A percentile compares a stretch with the other conserved stretches of the same genome.
Evolutionary conservation across 2,329 filamentous ascomycete species (phyloP).

Genomic region (Ambrosiella xylebori): DNA sequence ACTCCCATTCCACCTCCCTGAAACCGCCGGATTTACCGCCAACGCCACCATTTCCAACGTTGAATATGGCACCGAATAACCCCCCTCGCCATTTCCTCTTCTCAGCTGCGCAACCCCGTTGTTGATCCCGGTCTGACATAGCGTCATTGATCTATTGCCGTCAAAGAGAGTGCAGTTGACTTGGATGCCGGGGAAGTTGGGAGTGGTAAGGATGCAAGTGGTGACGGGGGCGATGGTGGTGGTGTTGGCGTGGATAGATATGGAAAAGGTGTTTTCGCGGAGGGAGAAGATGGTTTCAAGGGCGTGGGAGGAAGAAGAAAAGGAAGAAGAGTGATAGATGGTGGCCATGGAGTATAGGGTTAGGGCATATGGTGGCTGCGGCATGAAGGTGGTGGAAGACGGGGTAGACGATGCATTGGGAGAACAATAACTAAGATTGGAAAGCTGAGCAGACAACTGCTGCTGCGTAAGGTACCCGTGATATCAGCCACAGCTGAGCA

Average conservation of each 20-base stretch:
- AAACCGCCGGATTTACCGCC: constrained; percentile 10
- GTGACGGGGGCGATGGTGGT: not conserved
- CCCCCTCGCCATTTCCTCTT: not conserved
- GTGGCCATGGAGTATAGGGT: constrained; percentile 18
- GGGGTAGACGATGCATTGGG: not conserved
- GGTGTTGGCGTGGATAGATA: not conserved
- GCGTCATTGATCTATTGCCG: constrained; percentile 7
- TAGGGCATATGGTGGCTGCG: constrained; percentile 11
- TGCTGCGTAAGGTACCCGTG: constrained; percentile 13
- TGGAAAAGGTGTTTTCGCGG: constrained; percentile 18
- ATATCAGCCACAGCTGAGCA: constrained; percentile 17
- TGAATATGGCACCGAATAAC: constrained; percentile 5
- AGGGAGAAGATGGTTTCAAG: constrained; percentile 19
- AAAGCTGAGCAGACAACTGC: not conserved
- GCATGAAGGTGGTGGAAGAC: constrained; percentile 15
- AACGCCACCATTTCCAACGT: constrained; percentile 10
- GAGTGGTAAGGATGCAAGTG: not conserved
- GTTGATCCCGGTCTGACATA: constrained; percentile 1
- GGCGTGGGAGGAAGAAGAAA: constrained; percentile 12
- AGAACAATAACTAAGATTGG: not conserved
- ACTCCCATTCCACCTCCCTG: constrained; percentile 4
- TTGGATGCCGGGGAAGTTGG: constrained; percentile 1
- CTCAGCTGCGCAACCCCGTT: not conserved
- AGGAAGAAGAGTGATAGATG: constrained; percentile 13
- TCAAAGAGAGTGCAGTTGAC: constrained; percentile 7